Percentiles rank a stretch among this genome's conserved stretches.
Evolutionary conservation across 2,329 filamentous ascomycete genomes (phyloP).

Genomic region (Hypoxylon sp.): DNA sequence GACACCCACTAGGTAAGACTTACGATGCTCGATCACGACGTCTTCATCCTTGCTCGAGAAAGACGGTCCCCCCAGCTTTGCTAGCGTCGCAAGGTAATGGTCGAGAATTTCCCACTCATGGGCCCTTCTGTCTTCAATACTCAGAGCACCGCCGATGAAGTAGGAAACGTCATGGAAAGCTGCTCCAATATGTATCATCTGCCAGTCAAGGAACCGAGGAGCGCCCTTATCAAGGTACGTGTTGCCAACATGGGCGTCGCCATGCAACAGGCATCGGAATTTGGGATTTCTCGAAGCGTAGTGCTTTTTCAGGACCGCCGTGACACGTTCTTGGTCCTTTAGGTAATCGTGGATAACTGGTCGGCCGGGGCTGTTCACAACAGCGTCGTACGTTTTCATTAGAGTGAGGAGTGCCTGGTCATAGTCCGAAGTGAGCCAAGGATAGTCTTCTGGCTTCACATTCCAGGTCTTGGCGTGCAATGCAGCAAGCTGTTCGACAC

Average conservation of each 20-base stretch:
- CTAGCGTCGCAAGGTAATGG: slow-evolving; percentile 54
- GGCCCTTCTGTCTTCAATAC: slow-evolving; percentile 54
- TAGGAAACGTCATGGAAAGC: slow-evolving; percentile 58
- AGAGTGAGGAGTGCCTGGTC: slow-evolving; percentile 51
- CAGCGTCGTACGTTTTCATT: slow-evolving; percentile 49
- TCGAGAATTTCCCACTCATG: slow-evolving; percentile 55
- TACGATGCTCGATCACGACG: slow-evolving; percentile 53
- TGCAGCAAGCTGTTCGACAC: slow-evolving; percentile 56
- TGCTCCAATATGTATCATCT: slow-evolving; percentile 55
- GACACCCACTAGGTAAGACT: slow-evolving; percentile 54
- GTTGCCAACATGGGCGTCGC: slow-evolving; percentile 57
- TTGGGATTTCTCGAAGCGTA: slow-evolving; percentile 53
- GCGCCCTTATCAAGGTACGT: slow-evolving; percentile 52
- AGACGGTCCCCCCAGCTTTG: slow-evolving; percentile 46
- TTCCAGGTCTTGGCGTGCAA: slow-evolving; percentile 54
- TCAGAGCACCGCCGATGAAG: slow-evolving; percentile 54
- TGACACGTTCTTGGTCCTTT: slow-evolving; percentile 51
- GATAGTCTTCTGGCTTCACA: slow-evolving; percentile 48
- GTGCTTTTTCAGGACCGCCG: slow-evolving; percentile 53
- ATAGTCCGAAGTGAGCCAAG: slow-evolving; percentile 53
- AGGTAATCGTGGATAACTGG: slow-evolving; percentile 51
- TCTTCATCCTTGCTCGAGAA: slow-evolving; percentile 50
- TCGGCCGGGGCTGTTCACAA: slow-evolving; percentile 47
- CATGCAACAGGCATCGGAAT: slow-evolving; percentile 56
- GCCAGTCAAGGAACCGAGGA: slow-evolving; percentile 57